Conservation (phyloP, 2,329 filamentous ascomycete species). For the Emericellopsis cladophorae region DNA sequence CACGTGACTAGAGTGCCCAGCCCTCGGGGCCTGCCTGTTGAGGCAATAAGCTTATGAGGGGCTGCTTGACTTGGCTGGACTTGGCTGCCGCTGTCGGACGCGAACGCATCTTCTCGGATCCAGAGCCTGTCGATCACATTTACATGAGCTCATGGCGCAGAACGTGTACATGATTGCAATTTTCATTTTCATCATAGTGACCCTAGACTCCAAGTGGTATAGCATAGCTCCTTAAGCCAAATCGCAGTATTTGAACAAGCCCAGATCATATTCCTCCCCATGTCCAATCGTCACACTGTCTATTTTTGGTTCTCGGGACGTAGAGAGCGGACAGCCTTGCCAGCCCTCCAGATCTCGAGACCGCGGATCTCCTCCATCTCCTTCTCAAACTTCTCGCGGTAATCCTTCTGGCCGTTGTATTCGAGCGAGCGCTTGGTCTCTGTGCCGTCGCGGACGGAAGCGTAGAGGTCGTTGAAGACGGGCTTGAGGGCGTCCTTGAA, state of each 20-base stretch:
- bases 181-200: no score
- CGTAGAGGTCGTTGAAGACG: slow-evolving; percentile 95
- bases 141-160: background rate
- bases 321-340: slow-evolving; percentile 87
- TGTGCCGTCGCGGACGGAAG: slow-evolving; percentile 77
- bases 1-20: background rate
- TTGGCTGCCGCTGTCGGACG: no score
- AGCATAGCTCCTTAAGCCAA: slow-evolving; percentile 1
- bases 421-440: slow-evolving; percentile 96
- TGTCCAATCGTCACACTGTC: slow-evolving; percentile 8
- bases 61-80: no score
- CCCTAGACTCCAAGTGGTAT: slow-evolving; percentile 1
- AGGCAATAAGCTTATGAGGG: slow-evolving; percentile 1
- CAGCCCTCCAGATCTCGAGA: slow-evolving; percentile 97
- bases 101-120: no score
- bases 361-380: slow-evolving; percentile 98
- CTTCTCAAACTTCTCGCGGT: slow-evolving; percentile 92
- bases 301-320: slow-evolving; percentile 81
- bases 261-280: background rate
- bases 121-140: no score
- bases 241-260: slow-evolving; percentile 4
- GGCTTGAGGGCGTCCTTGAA: slow-evolving; percentile 99
- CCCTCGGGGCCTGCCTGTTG: slow-evolving; percentile 1
- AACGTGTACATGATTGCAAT: background rate
- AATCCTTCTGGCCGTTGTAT: slow-evolving; percentile 92